A percentile compares a stretch with the other conserved stretches of the same genome.
These are phyloP conservation scores for Penicillium sp. DNA, from an alignment of 2,329 filamentous ascomycete species.

Conservation along the genomic window DNA sequence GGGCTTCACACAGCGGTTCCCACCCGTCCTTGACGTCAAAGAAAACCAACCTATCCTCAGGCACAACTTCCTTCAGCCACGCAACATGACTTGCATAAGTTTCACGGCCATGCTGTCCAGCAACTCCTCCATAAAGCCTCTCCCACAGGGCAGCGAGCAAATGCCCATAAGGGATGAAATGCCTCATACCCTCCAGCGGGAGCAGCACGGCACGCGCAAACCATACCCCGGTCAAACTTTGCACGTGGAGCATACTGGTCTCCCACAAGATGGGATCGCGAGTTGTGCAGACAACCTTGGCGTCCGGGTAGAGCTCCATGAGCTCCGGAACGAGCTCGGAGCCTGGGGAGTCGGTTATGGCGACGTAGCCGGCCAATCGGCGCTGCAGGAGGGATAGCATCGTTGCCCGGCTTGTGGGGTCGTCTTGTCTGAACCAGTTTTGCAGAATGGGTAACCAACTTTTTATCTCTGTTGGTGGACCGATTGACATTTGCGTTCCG, in stretches of 20 bases:
- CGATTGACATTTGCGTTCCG: slow-evolving; percentile 41
- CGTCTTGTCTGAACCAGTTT: slow-evolving; percentile 12
- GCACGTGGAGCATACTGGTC: slow-evolving; percentile 23
- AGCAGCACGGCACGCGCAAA: slow-evolving; percentile 23
- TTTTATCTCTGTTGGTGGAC: slow-evolving; percentile 23
- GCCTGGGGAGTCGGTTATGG: slow-evolving; percentile 48
- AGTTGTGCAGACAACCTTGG: slow-evolving; percentile 47
- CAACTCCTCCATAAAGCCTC: slow-evolving; percentile 16
- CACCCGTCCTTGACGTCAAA: slow-evolving; percentile 46
- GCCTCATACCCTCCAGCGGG: slow-evolving; percentile 27
- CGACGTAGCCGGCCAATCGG: slow-evolving; percentile 45
- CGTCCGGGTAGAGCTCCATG: slow-evolving; percentile 51
- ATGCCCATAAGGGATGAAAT: slow-evolving; percentile 23
- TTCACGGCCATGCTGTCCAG: slow-evolving; percentile 8
- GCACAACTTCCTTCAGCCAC: slow-evolving; percentile 28
- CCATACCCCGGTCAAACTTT: slow-evolving; percentile 17
- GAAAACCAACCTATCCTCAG: slow-evolving; percentile 37
- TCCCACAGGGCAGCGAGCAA: slow-evolving; percentile 22
- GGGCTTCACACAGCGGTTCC: slow-evolving; percentile 47
- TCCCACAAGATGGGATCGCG: slow-evolving; percentile 26
- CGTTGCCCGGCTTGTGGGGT: neutral
- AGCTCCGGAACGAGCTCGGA: slow-evolving; percentile 48
- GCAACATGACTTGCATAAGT: slow-evolving; percentile 24
- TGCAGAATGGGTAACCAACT: slow-evolving; percentile 24
- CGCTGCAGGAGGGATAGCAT: slow-evolving; percentile 14